Conservation (phyloP, 768 basidiomycete genomes). For the Boletus subcaerulescens region DNA sequence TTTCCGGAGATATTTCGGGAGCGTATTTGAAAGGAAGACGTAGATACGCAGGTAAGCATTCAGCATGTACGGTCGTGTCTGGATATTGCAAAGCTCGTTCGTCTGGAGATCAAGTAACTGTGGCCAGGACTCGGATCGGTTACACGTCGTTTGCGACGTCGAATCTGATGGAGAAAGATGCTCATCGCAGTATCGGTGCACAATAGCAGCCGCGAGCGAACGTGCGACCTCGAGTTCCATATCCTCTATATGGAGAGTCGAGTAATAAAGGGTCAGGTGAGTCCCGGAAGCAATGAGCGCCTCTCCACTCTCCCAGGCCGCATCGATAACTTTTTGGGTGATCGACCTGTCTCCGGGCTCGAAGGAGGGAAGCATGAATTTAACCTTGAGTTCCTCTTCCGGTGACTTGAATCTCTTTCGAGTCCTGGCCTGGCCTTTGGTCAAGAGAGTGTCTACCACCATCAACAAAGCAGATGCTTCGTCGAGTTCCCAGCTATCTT, state of each 20-base stretch:
- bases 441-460: slow-evolving; percentile 35
- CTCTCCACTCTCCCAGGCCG: slow-evolving; percentile 45
- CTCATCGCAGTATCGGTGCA: slow-evolving; percentile 38
- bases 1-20: slow-evolving; percentile 27
- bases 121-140: slow-evolving; percentile 36
- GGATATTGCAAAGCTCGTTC: slow-evolving; percentile 50
- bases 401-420: slow-evolving; percentile 28
- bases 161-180: slow-evolving; percentile 8
- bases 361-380: slow-evolving; percentile 14
- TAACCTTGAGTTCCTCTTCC: slow-evolving; percentile 21
- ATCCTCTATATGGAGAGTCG: slow-evolving; percentile 40
- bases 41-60: slow-evolving; percentile 53
- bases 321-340: slow-evolving; percentile 41
- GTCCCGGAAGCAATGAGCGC: slow-evolving; percentile 23
- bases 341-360: slow-evolving; percentile 19
- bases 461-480: slow-evolving; percentile 31
- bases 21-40: slow-evolving; percentile 44
- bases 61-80: slow-evolving; percentile 48
- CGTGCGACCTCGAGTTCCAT: slow-evolving; percentile 58
- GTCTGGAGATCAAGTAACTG: slow-evolving; percentile 54
- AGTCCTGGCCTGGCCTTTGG: slow-evolving; percentile 31
- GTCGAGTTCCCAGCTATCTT: slow-evolving; percentile 40
- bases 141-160: neutral
- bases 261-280: slow-evolving; percentile 22
- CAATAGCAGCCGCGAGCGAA: slow-evolving; percentile 50